Base-by-base conservation (phyloP, 2,329 filamentous ascomycete genomes). In the Aspergillus jensenii region DNA sequence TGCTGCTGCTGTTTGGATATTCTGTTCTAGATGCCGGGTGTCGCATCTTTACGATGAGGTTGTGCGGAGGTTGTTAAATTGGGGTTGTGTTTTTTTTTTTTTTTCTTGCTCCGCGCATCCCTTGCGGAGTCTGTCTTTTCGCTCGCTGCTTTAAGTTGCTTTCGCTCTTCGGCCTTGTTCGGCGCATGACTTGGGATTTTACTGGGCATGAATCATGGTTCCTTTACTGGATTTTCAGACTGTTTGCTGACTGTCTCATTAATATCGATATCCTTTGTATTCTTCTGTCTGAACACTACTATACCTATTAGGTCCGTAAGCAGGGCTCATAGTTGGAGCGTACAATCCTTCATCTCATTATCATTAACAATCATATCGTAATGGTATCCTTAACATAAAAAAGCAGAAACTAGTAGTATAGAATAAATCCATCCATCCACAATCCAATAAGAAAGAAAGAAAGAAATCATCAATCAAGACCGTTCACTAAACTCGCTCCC, bases 1-100 rank as follows among this genome's bases (percentile, higher is more conserved):
- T 80, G 78, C 62, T 81, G 79, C 64, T 81, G 79, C 65, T 81
- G 79, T 67, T 72, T 81, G 70, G 79, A 81, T 69, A 73, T 77
- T 50, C 63, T 79, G 52, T 79, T 78, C 57, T 77, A 73, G 52
- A 23, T 7, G 49, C 33, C 9, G 31, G 39, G 12, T 9, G 27
- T 31, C 27, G 27, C 27, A 31, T 19, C 9, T 27, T 60, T 19
- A 37, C 2, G 35, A 31, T 4, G 9, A 31, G 27, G 27, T 11
- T 31, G 3, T 31, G 1, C 6, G 23, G 27, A 31, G 8, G 8
- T 31, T 31, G 27, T 31, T 3, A 0, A 27, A 31, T 31, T 8
- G 27, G 27, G 27, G 27, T 1, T 37, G 35, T 37, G 41, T 19
- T 39, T 31, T 47, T 23, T 23, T 31, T 31, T 52, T 55, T 27